phyloP scores from a whole-genome alignment of 2,329 filamentous ascomycete genomes.

The Monilinia polystroma region DNA sequence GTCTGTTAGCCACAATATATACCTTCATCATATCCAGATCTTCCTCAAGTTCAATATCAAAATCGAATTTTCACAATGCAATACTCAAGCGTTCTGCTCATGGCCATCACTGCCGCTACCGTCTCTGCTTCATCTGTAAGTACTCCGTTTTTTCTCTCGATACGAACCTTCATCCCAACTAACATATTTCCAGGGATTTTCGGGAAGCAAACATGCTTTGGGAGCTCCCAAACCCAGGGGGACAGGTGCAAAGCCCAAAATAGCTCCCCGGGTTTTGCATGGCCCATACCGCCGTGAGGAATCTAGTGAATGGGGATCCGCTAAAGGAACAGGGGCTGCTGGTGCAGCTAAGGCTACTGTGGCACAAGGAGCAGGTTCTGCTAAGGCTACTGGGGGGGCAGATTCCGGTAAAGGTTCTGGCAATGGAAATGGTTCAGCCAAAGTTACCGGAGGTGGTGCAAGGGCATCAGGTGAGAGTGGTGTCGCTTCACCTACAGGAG shows the following conservation, averaged over 20 bases:
- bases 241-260: background rate
- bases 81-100: slow-evolving; percentile 33
- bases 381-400: slow-evolving; percentile 10
- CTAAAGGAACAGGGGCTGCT: background rate
- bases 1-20: background rate
- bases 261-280: background rate
- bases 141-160: background rate
- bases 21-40: background rate
- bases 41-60: slow-evolving; percentile 17
- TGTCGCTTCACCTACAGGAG: background rate
- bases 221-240: slow-evolving; percentile 7
- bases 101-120: slow-evolving; percentile 30
- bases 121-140: slow-evolving; percentile 31
- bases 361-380: background rate
- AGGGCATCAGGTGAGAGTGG: background rate
- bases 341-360: background rate
- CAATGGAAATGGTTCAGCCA: background rate
- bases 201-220: background rate
- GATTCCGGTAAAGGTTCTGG: background rate
- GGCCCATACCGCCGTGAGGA: slow-evolving; percentile 7
- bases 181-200: slow-evolving; percentile 21
- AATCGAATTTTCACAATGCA: slow-evolving; percentile 33
- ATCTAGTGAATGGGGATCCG: background rate
- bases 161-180: background rate
- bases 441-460: background rate